These are phyloP conservation scores for Wickerhamiella qilinensis DNA, from an alignment of 805 yeast genomes.

Conservation along the genomic window DNA sequence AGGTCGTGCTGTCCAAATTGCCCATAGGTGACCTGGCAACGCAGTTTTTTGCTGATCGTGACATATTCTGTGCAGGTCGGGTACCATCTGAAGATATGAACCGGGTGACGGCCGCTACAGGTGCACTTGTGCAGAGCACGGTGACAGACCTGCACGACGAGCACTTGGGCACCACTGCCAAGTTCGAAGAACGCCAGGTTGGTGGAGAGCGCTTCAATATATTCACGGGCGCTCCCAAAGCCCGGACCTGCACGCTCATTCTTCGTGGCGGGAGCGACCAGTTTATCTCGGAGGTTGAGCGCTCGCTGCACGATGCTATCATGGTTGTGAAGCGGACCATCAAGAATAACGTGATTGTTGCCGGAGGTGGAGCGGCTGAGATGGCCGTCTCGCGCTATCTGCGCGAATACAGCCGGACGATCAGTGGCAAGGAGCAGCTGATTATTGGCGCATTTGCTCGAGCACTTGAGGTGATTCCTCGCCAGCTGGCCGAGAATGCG, in stretches of 20 bases:
- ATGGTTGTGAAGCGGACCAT: constrained; percentile 96
- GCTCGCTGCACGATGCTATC: constrained; percentile 94
- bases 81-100: constrained; percentile 80
- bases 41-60: constrained; percentile 91
- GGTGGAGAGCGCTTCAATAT: constrained; percentile 92
- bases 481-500: constrained; percentile 97
- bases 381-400: constrained; percentile 87
- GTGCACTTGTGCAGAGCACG: constrained; percentile 70
- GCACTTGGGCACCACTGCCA: constrained; percentile 71
- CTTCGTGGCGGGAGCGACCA: constrained; percentile 98
- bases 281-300: constrained; percentile 92
- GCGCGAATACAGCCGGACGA: constrained; percentile 70
- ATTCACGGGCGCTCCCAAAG: constrained; percentile 81
- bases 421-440: constrained; percentile 92
- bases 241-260: constrained; percentile 84
- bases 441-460: constrained; percentile 85
- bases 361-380: constrained; percentile 98
- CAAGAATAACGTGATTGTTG: constrained; percentile 73
- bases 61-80: constrained; percentile 94
- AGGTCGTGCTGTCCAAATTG: constrained; percentile 79
- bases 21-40: constrained; percentile 99
- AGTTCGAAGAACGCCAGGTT: constrained; percentile 84
- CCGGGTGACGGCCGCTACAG: constrained; percentile 84
- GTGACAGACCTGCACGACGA: constrained; percentile 44
- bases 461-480: constrained; percentile 89